Conservation (phyloP, 1,284 basidiomycete genomes). For the Ceraceosorus guamensis region DNA sequence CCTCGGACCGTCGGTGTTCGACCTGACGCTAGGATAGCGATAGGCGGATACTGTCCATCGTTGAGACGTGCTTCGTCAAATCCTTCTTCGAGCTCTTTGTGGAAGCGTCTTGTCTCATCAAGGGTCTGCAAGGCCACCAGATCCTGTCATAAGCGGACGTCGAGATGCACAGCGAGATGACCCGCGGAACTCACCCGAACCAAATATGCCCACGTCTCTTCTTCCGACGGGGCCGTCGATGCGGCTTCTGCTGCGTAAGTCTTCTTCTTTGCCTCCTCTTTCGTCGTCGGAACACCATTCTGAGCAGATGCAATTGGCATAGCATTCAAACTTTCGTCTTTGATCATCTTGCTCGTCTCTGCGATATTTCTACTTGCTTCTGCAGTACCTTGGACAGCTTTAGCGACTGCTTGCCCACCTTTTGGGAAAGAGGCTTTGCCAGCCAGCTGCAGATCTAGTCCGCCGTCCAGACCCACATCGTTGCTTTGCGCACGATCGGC, state of each 20-base stretch:
- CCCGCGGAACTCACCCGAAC: background rate
- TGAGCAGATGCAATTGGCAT: too few relatives aligned
- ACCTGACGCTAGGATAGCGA: constrained; percentile 37
- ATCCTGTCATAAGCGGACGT: too few relatives aligned
- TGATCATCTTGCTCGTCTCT: too few relatives aligned
- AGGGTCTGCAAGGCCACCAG: constrained; percentile 12
- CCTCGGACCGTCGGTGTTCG: constrained; percentile 44
- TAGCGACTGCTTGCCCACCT: too few relatives aligned
- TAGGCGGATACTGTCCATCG: constrained; percentile 36
- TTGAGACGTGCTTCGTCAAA: constrained; percentile 20
- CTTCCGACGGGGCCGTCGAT: constrained; percentile 1
- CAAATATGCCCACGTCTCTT: constrained; percentile 20
- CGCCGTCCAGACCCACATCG: too few relatives aligned
- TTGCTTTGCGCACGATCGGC: too few relatives aligned
- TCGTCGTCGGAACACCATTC: too few relatives aligned
- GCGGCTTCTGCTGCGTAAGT: background rate
- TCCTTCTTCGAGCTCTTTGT: constrained; percentile 22
- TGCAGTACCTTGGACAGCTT: too few relatives aligned
- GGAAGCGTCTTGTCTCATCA: constrained; percentile 30
- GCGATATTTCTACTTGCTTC: too few relatives aligned
- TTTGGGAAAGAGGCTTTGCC: too few relatives aligned
- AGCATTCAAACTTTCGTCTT: too few relatives aligned
- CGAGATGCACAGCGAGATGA: background rate
- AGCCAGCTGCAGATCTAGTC: too few relatives aligned
- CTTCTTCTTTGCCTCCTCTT: background rate